Conservation (phyloP, 129 eudicot species). For the Heracleum sosnowskyi region DNA sequence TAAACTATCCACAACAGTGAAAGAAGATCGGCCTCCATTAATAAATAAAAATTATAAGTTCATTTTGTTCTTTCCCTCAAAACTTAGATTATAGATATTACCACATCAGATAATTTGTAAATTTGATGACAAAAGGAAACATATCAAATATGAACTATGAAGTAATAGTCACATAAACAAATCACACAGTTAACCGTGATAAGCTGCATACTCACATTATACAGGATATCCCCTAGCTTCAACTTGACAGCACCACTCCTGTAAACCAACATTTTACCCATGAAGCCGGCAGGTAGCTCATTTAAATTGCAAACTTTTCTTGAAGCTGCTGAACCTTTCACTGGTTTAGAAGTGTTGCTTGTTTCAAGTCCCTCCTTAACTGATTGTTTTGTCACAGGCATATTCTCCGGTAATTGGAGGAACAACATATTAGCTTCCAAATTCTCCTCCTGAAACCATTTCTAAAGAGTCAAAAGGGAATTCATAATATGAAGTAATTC, state of each 20-base stretch:
- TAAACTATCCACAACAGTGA: not conserved
- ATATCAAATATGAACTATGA: not conserved
- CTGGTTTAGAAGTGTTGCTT: constrained; percentile 27
- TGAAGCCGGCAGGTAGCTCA: constrained; percentile 51
- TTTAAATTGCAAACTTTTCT: constrained; percentile 35
- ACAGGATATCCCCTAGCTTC: constrained; percentile 72
- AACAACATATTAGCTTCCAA: constrained; percentile 44
- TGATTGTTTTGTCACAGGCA: constrained; percentile 48
- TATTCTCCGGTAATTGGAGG: constrained; percentile 54
- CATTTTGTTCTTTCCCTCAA: not conserved
- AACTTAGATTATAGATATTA: not conserved
- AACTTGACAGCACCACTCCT: constrained; percentile 79
- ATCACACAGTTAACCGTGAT: not conserved
- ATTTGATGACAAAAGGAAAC: not conserved
- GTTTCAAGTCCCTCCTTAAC: constrained; percentile 25
- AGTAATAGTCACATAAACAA: not conserved
- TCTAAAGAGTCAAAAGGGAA: not conserved
- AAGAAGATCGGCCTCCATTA: not conserved
- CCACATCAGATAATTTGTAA: not conserved
- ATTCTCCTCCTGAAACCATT: constrained; percentile 53
- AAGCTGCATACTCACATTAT: constrained; percentile 50
- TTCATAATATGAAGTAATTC: not conserved
- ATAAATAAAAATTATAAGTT: not conserved
- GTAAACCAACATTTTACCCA: constrained; percentile 86
- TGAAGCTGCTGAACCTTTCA: constrained; percentile 18